Percentiles rank a stretch among this genome's conserved stretches.
Evolutionary conservation across 805 yeast species (phyloP).

Genomic region (Maudiozyma pseudohumilis): DNA sequence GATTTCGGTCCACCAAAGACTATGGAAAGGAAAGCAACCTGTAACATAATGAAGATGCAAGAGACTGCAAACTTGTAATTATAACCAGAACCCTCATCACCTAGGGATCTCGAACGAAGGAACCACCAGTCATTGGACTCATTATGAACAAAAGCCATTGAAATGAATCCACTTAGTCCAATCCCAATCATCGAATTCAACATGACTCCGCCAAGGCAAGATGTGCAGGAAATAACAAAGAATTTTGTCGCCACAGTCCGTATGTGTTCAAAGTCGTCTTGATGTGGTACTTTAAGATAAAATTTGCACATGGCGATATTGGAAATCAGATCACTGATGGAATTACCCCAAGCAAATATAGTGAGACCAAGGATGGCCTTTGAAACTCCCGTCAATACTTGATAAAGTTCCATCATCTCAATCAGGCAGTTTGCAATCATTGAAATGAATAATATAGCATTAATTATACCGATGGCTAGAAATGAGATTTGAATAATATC

Average conservation of each 20-base stretch:
- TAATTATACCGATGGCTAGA: conserved; percentile 21
- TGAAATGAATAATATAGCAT: conserved; percentile 28
- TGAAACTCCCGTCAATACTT: conserved; percentile 36
- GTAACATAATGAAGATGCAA: conserved; percentile 16
- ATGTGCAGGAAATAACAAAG: conserved; percentile 84
- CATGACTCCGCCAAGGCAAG: conserved; percentile 90
- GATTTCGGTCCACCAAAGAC: conserved; percentile 13
- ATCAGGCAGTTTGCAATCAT: conserved; percentile 28
- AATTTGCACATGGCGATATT: conserved; percentile 72
- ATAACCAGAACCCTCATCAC: conserved; percentile 5
- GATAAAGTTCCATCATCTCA: conserved; percentile 28
- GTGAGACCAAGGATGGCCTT: conserved; percentile 89
- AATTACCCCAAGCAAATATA: conserved; percentile 86
- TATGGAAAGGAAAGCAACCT: conserved; percentile 11
- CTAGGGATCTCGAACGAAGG: conserved; percentile 15
- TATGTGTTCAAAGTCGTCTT: conserved; percentile 11
- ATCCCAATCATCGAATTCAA: conserved; percentile 71
- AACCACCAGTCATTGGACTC: conserved; percentile 17
- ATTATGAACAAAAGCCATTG: conserved; percentile 21
- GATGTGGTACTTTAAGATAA: conserved; percentile 21
- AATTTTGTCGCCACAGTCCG: conserved; percentile 40
- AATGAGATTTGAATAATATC: conserved; percentile 11
- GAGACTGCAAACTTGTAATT: conserved; percentile 23
- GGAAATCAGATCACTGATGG: conserved; percentile 83
- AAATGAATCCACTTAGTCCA: conserved; percentile 62